Evolutionary conservation across 345 rosid genomes (phyloP).

Genomic region (Boechera stricta): DNA sequence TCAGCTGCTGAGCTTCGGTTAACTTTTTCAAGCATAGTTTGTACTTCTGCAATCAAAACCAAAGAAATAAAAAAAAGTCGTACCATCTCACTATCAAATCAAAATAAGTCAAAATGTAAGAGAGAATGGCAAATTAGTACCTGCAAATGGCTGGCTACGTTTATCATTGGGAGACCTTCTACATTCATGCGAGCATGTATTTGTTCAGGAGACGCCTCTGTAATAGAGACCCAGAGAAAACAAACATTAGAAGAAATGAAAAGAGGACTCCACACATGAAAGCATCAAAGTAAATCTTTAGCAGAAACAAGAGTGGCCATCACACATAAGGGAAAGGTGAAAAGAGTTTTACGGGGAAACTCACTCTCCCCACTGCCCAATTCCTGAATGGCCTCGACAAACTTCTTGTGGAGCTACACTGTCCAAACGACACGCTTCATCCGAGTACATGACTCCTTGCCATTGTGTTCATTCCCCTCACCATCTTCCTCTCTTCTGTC

Average conservation of each 20-base stretch:
- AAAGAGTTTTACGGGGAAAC: slow-evolving; percentile 39
- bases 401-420: slow-evolving; percentile 73
- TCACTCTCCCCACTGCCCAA: slow-evolving; percentile 72
- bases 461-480: too few relatives aligned
- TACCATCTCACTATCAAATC: not conserved
- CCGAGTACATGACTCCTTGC: slow-evolving; percentile 44
- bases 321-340: not conserved
- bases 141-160: slow-evolving; percentile 92
- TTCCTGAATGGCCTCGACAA: slow-evolving; percentile 79
- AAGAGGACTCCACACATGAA: slow-evolving; percentile 2
- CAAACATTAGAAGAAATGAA: slow-evolving; percentile 17
- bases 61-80: not conserved
- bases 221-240: slow-evolving; percentile 19
- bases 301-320: not conserved
- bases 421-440: slow-evolving; percentile 92
- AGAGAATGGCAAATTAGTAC: slow-evolving; percentile 42
- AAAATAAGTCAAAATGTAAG: not conserved
- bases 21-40: too few relatives aligned
- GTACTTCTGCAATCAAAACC: too few relatives aligned
- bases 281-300: not conserved
- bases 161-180: slow-evolving; percentile 82
- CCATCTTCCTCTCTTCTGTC: too few relatives aligned
- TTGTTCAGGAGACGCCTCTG: slow-evolving; percentile 92
- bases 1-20: too few relatives aligned
- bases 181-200: slow-evolving; percentile 83